Base-by-base conservation (phyloP, 1,284 basidiomycete genomes). In the Naganishia sp. region DNA sequence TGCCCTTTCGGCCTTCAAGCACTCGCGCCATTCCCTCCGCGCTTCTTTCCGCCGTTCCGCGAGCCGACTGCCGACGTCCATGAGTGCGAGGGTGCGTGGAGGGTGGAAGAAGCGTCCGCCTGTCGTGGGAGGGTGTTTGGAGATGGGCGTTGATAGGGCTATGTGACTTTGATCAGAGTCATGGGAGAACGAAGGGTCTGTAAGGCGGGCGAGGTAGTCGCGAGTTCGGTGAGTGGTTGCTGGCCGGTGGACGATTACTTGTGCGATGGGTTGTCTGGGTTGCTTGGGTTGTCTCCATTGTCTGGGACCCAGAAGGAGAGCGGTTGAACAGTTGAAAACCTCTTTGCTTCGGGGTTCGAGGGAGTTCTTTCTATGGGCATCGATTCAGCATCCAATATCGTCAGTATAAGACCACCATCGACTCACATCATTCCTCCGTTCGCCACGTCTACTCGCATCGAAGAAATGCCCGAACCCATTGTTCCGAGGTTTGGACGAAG, bases 1-100 rank as follows among this genome's bases (percentile, higher is more conserved):
- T 45, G 42, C 47, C 21, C 51, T 53, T 51, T 66, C 65, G 42
- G 65, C 65, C 13, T 53, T 47, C 28, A 60, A 31, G 51, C 50
- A 47, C 51, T 54, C 57, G 51, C 51, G 61, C 41, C 51, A 47
- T 31, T 55, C 51, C 25, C 52, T 43, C 23, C 47, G 43, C 4
- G 42, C 65, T 2, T 55, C 65, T 35, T 57, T 66, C 21, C 58
- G 47, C 35, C 42, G 41, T 23, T 61, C 47, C 21, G 28, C 58
- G 1, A 61, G 23, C 41, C 58, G 47, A 51, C 58, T 61, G 2
- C 58, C 47, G 25, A 61, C 58, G 50, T 61, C 58, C 58, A 61
- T 61, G 46, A 61, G 41, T 13, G 58, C 58, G n/a, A 61, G 18
- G 6, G 58, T 51, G 18, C 23, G 35, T 6, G 46, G 58, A 4